phyloP scores from a whole-genome alignment of 2,329 filamentous ascomycete genomes.

The Pseudocercospora eumusae region DNA sequence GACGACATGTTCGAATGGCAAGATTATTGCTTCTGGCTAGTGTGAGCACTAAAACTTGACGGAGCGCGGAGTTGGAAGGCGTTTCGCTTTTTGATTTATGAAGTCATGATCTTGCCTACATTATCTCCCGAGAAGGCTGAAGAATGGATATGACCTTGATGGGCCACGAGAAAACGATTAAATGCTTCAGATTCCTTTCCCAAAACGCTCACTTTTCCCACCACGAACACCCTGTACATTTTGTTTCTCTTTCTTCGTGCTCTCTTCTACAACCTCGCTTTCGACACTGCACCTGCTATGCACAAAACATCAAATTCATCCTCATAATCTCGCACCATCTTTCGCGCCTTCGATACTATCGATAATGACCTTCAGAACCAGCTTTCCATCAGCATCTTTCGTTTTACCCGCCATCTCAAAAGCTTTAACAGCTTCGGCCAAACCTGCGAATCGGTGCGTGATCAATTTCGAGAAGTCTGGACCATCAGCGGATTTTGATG shows the following conservation, averaged over 20 bases:
- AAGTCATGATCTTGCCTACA: neutral
- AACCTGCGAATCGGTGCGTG: slow-evolving; percentile 70
- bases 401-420: slow-evolving; percentile 72
- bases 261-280: neutral
- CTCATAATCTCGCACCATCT: slow-evolving; percentile 11
- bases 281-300: neutral
- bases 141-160: neutral
- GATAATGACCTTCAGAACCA: slow-evolving; percentile 71
- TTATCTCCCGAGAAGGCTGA: neutral
- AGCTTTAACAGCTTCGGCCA: slow-evolving; percentile 62
- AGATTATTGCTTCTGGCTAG: slow-evolving; percentile 29
- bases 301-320: neutral
- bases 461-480: slow-evolving; percentile 70
- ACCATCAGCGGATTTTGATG: slow-evolving; percentile 50
- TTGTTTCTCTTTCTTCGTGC: neutral
- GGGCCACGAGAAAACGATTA: neutral
- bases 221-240: neutral
- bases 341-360: slow-evolving; percentile 39
- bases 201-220: neutral
- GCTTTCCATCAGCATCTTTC: slow-evolving; percentile 64
- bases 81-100: neutral
- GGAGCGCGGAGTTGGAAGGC: slow-evolving; percentile 10
- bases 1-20: slow-evolving; percentile 35
- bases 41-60: neutral
- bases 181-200: neutral